Base-by-base conservation (phyloP, 306 rosid species). In the Elaeagnus macrophylla region DNA sequence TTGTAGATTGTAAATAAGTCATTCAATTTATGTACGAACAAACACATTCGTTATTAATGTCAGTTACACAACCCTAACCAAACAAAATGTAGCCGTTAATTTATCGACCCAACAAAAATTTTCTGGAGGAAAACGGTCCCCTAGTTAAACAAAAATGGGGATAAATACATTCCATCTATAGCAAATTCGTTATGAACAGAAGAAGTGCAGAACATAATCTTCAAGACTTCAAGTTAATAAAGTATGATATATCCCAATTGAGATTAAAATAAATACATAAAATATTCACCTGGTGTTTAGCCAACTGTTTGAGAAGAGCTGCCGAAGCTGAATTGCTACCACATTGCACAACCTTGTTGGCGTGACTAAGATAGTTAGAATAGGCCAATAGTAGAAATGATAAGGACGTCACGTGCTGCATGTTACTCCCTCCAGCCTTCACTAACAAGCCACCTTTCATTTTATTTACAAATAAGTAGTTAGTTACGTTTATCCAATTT, bases 361-460 rank as follows among this genome's bases (percentile, higher is more conserved):
- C 82, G 40, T 93, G 96, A 75, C 99, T 84, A 35, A 87, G 87
- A 74, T 91, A 91, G 58, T 87, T 91, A 43, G 95, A 87, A 72
- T 87, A 91, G 35, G 89, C 74, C 43, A 87, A 64, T 3, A 91
- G 77, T 11, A 91, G 75, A 82, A 91, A 91, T 35, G 99, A 87
- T 32, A 91, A 65, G 10, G 96, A 87, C 37, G 99, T 91, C 49
- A 91, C 99, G 72, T 91, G 96, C 73, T 93, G 99, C 99, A 93
- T 87, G 95, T 93, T 93, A 60, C 95, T 84, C 11, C 95, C 95
- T 69, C 96, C 96, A 25, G 95, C 84, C 80, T 93, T 93, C 77
- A 80, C 82, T 57, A 93, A 82, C 70, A 93, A 78, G 7, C 96
- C 99, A 73, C 99, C 99, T 93, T 60, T 54, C 39, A 25, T 15